A percentile compares a stretch with the other conserved stretches of the same genome.
phyloP scores from a whole-genome alignment of 768 basidiomycete genomes.

The Rhodotorula kratochvilovae region DNA sequence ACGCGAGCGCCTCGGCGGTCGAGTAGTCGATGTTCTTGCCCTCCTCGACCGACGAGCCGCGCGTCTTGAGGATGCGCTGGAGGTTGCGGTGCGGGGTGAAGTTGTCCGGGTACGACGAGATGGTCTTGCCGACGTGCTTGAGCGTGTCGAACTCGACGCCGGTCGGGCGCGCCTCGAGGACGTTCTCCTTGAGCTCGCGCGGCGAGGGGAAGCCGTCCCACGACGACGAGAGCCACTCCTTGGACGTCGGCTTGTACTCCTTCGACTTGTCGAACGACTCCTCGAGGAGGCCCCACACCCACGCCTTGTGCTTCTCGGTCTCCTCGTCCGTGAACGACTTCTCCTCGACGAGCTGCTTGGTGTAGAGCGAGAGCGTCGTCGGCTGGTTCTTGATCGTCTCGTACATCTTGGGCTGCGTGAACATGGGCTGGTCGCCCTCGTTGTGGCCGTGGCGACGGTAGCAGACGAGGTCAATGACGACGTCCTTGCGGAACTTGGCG shows the following conservation, averaged over 20 bases:
- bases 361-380: conserved; percentile 77
- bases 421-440: conserved; percentile 96
- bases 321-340: conserved; percentile 93
- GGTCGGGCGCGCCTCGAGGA: conserved; percentile 83
- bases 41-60: conserved; percentile 87
- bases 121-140: conserved; percentile 75
- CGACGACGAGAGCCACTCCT: conserved; percentile 95
- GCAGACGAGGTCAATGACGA: conserved; percentile 96
- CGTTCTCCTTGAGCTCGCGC: conserved; percentile 84
- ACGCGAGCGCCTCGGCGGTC: conserved; percentile 94
- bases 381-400: conserved; percentile 75
- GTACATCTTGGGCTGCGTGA: conserved; percentile 99
- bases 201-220: conserved; percentile 99
- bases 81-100: conserved; percentile 90
- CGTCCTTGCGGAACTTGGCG: conserved; percentile 97
- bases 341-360: conserved; percentile 81
- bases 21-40: conserved; percentile 94
- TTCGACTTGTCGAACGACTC: conserved; percentile 88
- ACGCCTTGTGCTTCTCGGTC: conserved; percentile 95
- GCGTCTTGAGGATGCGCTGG: conserved; percentile 77
- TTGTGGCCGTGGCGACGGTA: conserved; percentile 98
- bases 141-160: conserved; percentile 72
- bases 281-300: conserved; percentile 99
- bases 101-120: conserved; percentile 76
- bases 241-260: conserved; percentile 88